phyloP scores from a whole-genome alignment of 2,329 filamentous ascomycete species.

The Penicillium capsulatum region DNA sequence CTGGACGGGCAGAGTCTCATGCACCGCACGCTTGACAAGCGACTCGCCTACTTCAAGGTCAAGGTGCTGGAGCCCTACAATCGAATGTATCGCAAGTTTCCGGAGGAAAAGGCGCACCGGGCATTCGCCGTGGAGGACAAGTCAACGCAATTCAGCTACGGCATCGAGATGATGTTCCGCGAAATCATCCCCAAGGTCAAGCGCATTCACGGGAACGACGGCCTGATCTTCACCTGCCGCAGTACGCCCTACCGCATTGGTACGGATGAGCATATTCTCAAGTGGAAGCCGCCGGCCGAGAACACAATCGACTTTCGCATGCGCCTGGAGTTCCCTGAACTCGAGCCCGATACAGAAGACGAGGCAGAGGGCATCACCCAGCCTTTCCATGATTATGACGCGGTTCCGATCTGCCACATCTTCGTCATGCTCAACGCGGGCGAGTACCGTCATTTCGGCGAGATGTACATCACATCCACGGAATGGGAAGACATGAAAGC shows the following conservation, averaged over 20 bases:
- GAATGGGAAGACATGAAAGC: conserved; percentile 84
- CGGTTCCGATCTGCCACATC: conserved; percentile 68
- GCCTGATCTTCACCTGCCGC: conserved; percentile 94
- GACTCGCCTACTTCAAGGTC: conserved; percentile 79
- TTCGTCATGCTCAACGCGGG: conserved; percentile 63
- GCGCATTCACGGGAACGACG: conserved; percentile 79
- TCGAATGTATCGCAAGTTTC: conserved; percentile 67
- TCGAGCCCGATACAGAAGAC: conserved; percentile 66
- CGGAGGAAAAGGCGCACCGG: conserved; percentile 64
- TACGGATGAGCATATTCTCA: conserved; percentile 89
- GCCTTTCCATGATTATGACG: conserved; percentile 72
- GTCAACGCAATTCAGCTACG: conserved; percentile 82
- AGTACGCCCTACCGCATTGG: conserved; percentile 81
- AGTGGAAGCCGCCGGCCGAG: conserved; percentile 95
- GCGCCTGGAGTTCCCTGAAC: conserved; percentile 66
- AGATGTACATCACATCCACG: conserved; percentile 63
- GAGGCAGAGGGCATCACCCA: conserved; percentile 61
- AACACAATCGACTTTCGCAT: conserved; percentile 93
- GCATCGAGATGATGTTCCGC: conserved; percentile 86
- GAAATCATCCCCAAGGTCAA: conserved; percentile 76
- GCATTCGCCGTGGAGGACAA: conserved; percentile 85
- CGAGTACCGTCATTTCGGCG: conserved; percentile 62
- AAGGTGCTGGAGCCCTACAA: conserved; percentile 75
- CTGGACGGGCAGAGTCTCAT: conserved; percentile 73
- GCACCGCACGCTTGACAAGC: conserved; percentile 77